Base-by-base conservation (phyloP, 371 early-diverging fungal species). In the Actinomortierella wolfii region DNA sequence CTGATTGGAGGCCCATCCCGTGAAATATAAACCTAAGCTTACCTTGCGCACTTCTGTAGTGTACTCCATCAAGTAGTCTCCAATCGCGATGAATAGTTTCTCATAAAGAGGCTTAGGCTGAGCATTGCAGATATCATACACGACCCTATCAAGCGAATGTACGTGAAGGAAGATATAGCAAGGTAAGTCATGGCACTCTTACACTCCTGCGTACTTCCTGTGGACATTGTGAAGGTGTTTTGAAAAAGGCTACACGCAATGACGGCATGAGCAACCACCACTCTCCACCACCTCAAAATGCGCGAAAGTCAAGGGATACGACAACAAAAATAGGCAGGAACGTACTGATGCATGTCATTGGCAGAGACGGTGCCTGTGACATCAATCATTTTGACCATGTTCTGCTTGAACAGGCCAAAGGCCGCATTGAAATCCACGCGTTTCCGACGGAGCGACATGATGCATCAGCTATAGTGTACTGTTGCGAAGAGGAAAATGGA, bases 71-170 rank as follows among this genome's bases (percentile, higher is more conserved):
- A 92, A 57, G 60, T 87, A 92, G 23, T 89, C 84, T 15, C 89
- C 87, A 21, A 94, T 83, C 29, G 86, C 80, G 39, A 80, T 80
- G 67, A 92, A 92, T 11, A 93, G 81, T 57, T 63, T 70, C 43
- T 92, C 92, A 3, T 85, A 82, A 67, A 85, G 83, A 3, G 94
- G 87, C 34, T 82, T 82, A 41, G 95, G 95, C 28, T 80, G 70
- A 40, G 93, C 89, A 53, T 85, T 92, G 69, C 95, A 94, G 75
- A 92, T 78, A 63, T 85, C 86, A 63, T 87, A 88, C 13, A 88
- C 86, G 7, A 76, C 71, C 55, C 77, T 80, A 56, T 15, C 25
- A 7, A 20, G 9, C 51, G 23, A 6, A 26, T n/a, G n/a, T n/a
- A n/a, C 14, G 17, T 14, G 17, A 14, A 14, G 47, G 20, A 14